Evolutionary conservation across 2,329 filamentous ascomycete genomes (phyloP).

Genomic region (Stenocarpella maydis): DNA sequence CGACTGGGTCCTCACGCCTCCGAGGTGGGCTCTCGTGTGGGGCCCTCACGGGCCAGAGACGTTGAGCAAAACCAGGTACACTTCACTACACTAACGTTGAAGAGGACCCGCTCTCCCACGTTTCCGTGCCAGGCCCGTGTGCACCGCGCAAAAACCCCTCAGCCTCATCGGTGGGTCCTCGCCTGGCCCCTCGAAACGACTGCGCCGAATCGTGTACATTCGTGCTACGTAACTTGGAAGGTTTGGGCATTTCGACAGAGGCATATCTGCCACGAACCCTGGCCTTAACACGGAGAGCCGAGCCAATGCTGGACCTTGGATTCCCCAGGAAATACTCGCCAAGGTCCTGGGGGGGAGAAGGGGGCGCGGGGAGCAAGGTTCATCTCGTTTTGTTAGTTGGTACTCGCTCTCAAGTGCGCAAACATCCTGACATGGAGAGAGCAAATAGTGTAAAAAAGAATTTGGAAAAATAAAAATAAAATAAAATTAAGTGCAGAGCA

Average conservation of each 20-base stretch:
- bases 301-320: conserved; percentile 16
- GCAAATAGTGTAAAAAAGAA: no score
- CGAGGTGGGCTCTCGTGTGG: neutral
- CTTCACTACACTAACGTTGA: no score
- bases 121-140: no score
- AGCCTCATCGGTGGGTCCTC: conserved; percentile 17
- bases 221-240: conserved; percentile 17
- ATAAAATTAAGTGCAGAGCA: neutral
- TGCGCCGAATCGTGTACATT: neutral
- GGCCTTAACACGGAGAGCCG: conserved; percentile 10
- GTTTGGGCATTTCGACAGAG: neutral
- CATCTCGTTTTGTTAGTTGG: neutral
- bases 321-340: conserved; percentile 4
- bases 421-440: no score
- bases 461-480: no score
- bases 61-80: no score
- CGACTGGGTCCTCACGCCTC: conserved; percentile 17
- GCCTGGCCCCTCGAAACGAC: neutral
- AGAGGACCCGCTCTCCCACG: conserved; percentile 7
- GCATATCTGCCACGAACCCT: conserved; percentile 15
- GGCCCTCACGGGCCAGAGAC: neutral
- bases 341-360: conserved; percentile 8
- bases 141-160: neutral
- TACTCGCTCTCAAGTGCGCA: no score
- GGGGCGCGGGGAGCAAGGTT: conserved; percentile 2